Evolutionary conservation across 768 basidiomycete genomes (phyloP).

Genomic region (Mycena venus): DNA sequence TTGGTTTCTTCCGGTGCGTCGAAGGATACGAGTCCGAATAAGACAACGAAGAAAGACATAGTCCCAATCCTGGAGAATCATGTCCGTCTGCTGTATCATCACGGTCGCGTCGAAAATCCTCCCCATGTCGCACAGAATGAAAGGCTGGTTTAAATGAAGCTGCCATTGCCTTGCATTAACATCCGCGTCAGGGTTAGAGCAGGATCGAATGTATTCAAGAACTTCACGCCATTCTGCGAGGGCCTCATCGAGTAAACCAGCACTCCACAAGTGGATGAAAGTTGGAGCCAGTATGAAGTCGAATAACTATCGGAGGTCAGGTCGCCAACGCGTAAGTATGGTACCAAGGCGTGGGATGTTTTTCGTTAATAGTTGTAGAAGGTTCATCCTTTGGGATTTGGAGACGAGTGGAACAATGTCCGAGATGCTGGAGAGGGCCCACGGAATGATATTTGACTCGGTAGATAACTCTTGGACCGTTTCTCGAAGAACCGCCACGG

Average conservation of each 20-base stretch:
- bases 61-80: neutral
- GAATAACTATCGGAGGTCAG: neutral
- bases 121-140: conserved; percentile 7
- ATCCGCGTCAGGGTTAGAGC: neutral
- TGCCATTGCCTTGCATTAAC: too few species aligned
- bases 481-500: neutral
- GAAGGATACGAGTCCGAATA: neutral
- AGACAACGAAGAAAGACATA: neutral
- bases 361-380: neutral
- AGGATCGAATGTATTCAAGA: neutral
- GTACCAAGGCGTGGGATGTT: neutral
- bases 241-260: neutral
- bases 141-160: neutral
- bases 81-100: neutral
- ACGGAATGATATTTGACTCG: neutral
- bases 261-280: neutral
- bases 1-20: neutral
- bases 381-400: neutral
- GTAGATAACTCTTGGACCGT: neutral
- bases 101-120: neutral
- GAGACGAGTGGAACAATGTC: neutral
- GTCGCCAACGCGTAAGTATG: neutral
- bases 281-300: neutral
- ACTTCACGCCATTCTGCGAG: neutral
- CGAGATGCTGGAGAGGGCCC: neutral